These are phyloP conservation scores for Colletotrichum siamense DNA, from an alignment of 2,329 filamentous ascomycete species.

Conservation along the genomic window DNA sequence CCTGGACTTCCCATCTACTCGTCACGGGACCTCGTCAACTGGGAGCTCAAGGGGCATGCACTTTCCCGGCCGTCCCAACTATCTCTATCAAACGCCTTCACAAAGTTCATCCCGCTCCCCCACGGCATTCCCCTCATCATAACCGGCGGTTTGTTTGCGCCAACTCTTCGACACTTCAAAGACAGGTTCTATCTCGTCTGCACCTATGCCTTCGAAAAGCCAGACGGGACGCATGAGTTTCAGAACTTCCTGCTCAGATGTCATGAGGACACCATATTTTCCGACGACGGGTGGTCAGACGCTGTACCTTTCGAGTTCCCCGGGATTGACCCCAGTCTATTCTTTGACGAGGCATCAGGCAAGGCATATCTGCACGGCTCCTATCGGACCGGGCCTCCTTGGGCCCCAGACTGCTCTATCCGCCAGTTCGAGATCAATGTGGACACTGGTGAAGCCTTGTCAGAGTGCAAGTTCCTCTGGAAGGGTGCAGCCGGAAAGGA, in stretches of 20 bases:
- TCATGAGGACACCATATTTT: not conserved
- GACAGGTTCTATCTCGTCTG: not conserved
- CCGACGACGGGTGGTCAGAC: not conserved
- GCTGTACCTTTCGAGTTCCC: not conserved
- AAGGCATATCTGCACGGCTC: not conserved
- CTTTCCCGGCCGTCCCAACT: not conserved
- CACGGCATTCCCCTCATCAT: not conserved
- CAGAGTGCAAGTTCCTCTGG: constrained; percentile 12
- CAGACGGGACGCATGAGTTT: not conserved
- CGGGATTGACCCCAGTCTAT: not conserved
- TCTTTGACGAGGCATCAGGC: not conserved
- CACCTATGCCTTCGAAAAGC: not conserved
- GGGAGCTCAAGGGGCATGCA: not conserved
- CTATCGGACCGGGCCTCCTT: not conserved
- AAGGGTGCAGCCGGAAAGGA: constrained; percentile 17
- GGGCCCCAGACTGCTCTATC: not conserved
- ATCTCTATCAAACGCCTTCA: not conserved
- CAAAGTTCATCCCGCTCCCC: not conserved
- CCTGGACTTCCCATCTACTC: constrained; percentile 50
- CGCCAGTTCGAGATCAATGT: constrained; percentile 27
- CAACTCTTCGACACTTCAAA: not conserved
- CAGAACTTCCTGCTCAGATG: not conserved
- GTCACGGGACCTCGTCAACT: constrained; percentile 35
- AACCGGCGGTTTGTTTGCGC: not conserved
- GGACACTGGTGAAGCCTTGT: constrained; percentile 25